Base-by-base conservation (phyloP, 2,329 filamentous ascomycete species). In the Ceratocystis destructans region DNA sequence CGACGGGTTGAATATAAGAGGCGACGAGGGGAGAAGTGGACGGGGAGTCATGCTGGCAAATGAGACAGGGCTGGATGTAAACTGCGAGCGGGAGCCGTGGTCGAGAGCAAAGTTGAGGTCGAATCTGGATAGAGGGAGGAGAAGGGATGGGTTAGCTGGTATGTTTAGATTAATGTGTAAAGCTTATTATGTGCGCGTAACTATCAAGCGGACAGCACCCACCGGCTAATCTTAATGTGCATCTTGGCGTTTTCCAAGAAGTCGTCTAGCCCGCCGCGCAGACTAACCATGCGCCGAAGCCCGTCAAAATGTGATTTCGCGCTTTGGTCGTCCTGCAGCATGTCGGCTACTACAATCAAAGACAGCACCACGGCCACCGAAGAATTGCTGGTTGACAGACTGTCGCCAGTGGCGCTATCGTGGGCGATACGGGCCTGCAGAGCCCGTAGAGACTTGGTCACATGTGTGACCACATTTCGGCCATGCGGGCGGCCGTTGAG, bases 241-340 rank as follows among this genome's bases (percentile, higher is more conserved):
- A 68, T 68, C 64, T 68, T 68, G 5, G 66, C 66, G 55, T 68
- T 68, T 20, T 64, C 25, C 20, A 50, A 50, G 59, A 68, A 68
- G 25, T 64, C 66, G 55, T 68, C 66, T 17, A 68, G 25, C 2
- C 66, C 66, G n/a, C 66, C 66, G 4, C 66, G 63, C 59, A 68
- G 55, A 17, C 53, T 68, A 8, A 68, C 66, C 48, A 68, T 68
- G 45, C 66, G 63, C 37, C 66, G 62, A 6, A 68, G 28, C 22
- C 66, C 66, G 20, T 68, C 64, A 53, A 68, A 68, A 31, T 68
- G 66, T 6, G 63, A 65, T 45, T 65, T 66, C 28, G 66, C 66
- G 20, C 63, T 61, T 15, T 63, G 33, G 25, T 68, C 66, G 25
- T 68, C 66, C 7, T 62, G 61, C n/a, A 68, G 31, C 66, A 68